Base-by-base conservation (phyloP, 2,329 filamentous ascomycete species). In the Phoma herbarum region DNA sequence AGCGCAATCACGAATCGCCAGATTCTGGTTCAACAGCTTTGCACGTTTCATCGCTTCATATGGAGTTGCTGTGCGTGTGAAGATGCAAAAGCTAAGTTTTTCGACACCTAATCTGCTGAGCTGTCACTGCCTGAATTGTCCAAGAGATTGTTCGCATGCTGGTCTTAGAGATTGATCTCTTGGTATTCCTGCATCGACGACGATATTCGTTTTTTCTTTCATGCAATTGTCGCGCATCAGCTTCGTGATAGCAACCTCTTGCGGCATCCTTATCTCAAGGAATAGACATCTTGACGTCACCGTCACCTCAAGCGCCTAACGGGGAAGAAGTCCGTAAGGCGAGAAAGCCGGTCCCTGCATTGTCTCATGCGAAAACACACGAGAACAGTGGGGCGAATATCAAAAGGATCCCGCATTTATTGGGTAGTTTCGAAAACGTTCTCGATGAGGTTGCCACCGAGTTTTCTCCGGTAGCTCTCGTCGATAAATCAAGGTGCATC, bases 201-300 rank as follows among this genome's bases (percentile, higher is more conserved):
- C 35, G 2, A 16, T 20, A 37, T 26, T 48, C 11, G n/a, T 14
- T 4, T 31, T n/a, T 16, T 26, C 20, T 23, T 41, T 26, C 29
- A 45, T 20, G 12, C n/a, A 16, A 16, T 23, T 10, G 7, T 44
- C 18, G 23, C 35, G 16, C 28, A 43, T 43, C 52, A 37, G 8
- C 6, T 37, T 44, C 46, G 28, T 10, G 25, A 51, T 41, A 35
- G 31, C 20, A 39, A 42, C 5, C 10, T 22, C 8, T 16, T 52
- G 33, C 33, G 33, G 33, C 42, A 43, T 41, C 47, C 33, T 8
- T 48, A 41, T 47, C 51, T 41, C 8, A 9, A 41, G n/a, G 20
- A 29, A 8, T 52, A 47, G 35, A 16, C 33, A 42, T 52, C n/a
- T 18, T 59, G 50, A 59, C 56, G 56, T 59, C 56, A 59, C 25